phyloP scores from a whole-genome alignment of 495 filamentous ascomycete species.

The Rusavskia elegans region DNA sequence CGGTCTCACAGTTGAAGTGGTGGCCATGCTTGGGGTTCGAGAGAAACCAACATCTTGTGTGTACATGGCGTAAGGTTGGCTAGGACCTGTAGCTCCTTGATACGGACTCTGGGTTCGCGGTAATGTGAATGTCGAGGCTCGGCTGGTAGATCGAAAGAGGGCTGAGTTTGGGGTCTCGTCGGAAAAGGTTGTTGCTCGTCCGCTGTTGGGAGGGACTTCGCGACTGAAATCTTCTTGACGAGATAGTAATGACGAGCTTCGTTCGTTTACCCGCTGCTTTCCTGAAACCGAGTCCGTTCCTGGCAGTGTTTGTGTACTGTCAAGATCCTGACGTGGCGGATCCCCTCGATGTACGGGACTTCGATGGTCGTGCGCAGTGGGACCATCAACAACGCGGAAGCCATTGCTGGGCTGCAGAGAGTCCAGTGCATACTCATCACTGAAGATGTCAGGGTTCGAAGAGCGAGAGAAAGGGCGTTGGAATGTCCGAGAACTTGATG shows the following conservation, averaged over 20 bases:
- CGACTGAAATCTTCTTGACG: constrained; percentile 30
- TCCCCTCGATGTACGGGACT: constrained; percentile 13
- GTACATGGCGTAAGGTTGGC: constrained; percentile 41
- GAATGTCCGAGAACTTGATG: not conserved
- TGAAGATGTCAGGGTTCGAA: constrained; percentile 30
- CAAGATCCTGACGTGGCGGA: constrained; percentile 18
- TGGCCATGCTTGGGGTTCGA: constrained; percentile 49
- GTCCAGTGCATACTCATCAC: constrained; percentile 36
- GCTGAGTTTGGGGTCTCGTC: constrained; percentile 1
- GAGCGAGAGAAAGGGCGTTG: constrained; percentile 18
- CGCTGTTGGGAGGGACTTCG: constrained; percentile 21
- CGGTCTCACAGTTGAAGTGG: constrained; percentile 40
- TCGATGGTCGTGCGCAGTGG: not conserved
- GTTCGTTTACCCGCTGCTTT: constrained; percentile 22
- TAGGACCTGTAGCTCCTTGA: constrained; percentile 37
- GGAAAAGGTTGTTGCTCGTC: constrained; percentile 10
- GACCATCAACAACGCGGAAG: constrained; percentile 9
- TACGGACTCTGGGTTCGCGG: constrained; percentile 35
- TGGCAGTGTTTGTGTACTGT: constrained; percentile 24
- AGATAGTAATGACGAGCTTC: constrained; percentile 19
- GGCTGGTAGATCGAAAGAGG: constrained; percentile 7
- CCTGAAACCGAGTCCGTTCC: constrained; percentile 16
- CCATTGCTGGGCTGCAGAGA: constrained; percentile 23
- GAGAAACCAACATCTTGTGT: constrained; percentile 32
- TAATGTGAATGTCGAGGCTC: constrained; percentile 10